These are phyloP conservation scores for Salvia hispanica DNA, from an alignment of 257 asterid genomes.

Conservation along the genomic window DNA sequence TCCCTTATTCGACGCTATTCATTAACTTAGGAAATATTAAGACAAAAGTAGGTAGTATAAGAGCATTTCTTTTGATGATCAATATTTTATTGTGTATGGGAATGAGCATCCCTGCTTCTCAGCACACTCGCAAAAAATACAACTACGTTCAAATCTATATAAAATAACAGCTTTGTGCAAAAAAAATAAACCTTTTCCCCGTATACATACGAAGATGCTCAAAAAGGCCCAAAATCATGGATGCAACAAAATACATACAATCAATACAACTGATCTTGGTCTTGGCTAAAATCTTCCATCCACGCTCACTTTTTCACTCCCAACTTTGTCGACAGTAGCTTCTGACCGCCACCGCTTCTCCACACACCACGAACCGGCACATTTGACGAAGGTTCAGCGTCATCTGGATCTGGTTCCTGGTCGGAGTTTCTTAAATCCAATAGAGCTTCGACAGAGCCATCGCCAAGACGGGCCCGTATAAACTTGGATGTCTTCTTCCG, in stretches of 20 bases:
- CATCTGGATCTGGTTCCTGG: slow-evolving; percentile 48
- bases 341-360: slow-evolving; percentile 87
- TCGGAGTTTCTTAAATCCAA: slow-evolving; percentile 50
- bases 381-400: slow-evolving; percentile 40
- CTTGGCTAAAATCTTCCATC: too few species aligned
- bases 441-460: slow-evolving; percentile 62
- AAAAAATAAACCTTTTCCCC: too few species aligned
- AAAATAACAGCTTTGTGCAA: too few species aligned
- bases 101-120: too few species aligned
- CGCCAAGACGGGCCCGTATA: slow-evolving; percentile 79
- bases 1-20: too few species aligned
- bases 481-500: slow-evolving; percentile 85
- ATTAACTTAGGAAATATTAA: too few species aligned
- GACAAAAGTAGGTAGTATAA: too few species aligned
- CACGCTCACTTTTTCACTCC: slow-evolving; percentile 45
- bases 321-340: slow-evolving; percentile 52
- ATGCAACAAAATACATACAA: not conserved
- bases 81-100: too few species aligned
- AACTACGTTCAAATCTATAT: too few species aligned
- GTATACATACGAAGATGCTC: slow-evolving; percentile 20
- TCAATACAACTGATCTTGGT: not conserved
- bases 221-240: slow-evolving; percentile 25
- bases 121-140: too few species aligned
- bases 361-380: slow-evolving; percentile 75
- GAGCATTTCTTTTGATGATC: too few species aligned